Base-by-base conservation (phyloP, 371 early-diverging fungal genomes). In the Coemansia sp. region DNA sequence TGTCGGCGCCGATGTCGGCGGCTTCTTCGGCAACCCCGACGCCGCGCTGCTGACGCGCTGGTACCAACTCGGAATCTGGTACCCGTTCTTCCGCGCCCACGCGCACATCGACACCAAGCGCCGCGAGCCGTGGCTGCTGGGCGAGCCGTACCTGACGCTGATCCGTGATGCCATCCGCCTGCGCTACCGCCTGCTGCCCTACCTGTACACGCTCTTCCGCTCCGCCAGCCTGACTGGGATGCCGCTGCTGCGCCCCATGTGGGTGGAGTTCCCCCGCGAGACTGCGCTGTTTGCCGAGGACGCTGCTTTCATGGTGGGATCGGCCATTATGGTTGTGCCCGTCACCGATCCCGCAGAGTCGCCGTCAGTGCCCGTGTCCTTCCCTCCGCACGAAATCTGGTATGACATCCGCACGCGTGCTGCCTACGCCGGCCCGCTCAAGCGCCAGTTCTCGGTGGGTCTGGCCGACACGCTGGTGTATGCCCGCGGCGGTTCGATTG, bases 111-210 rank as follows among this genome's bases (percentile, higher is more conserved):
- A 79, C 52, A 86, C 87, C 59, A 93, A 93, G 79, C 89, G 99
- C 20, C 87, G 96, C 39, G 98, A 98, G 73, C 98, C 99, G 8
- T 99, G 96, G 90, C 71, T 97, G 35, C 87, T 91, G 77, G 94
- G 90, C 87, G 87, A 87, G 62, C 88, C 88, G 11, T 87, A 87
- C 53, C 61, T 81, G 20, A 79, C 83, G 32, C 77, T 75, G 30
- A 82, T 79, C 50, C 83, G 86, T 34, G 68, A 66, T 6, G 82
- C 83, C n/a, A 71, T 88, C 54, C 64, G 64, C 34, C 67, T 82
- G 58, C 85, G 90, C 53, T 90, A 90, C 66, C 64, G 79, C 31
- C 70, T 90, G 45, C 67, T 90, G 40, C 90, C 90, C 7, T 85
- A 83, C 63, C 83, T 79, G 68, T 90, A 89, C 60, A 86, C 88